Percentiles rank a stretch among this genome's conserved stretches.
Evolutionary conservation across 306 rosid genomes (phyloP).

Genomic region (Quercus gilva): DNA sequence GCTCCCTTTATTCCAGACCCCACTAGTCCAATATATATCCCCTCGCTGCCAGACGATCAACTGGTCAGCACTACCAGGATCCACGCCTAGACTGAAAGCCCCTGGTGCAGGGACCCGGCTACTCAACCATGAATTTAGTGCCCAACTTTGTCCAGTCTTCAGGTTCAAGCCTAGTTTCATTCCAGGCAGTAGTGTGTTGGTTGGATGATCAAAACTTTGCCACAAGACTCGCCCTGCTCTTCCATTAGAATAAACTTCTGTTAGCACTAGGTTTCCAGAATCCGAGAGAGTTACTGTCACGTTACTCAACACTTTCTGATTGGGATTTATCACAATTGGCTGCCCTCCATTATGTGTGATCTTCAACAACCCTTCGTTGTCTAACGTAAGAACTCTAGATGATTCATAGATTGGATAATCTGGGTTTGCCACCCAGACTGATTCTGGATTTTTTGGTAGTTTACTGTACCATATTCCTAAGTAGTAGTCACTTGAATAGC

Average conservation of each 20-base stretch:
- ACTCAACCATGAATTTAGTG: constrained; percentile 26
- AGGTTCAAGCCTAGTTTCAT: constrained; percentile 28
- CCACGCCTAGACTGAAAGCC: constrained; percentile 28
- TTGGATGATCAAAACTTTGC: constrained; percentile 23
- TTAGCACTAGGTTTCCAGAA: constrained; percentile 20
- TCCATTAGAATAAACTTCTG: constrained; percentile 1
- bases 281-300: constrained; percentile 11
- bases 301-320: constrained; percentile 10
- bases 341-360: constrained; percentile 12
- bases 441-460: constrained; percentile 25
- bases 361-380: constrained; percentile 16
- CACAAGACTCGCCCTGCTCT: constrained; percentile 10
- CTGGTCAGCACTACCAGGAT: constrained; percentile 8
- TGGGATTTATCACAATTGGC: constrained; percentile 1
- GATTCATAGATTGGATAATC: constrained; percentile 9
- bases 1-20: constrained; percentile 13
- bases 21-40: constrained; percentile 25
- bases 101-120: constrained; percentile 19
- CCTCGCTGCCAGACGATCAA: constrained; percentile 22
- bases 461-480: constrained; percentile 24
- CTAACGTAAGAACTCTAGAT: constrained; percentile 3
- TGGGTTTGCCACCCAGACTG: constrained; percentile 25
- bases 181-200: constrained; percentile 25
- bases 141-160: constrained; percentile 12
- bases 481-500: constrained; percentile 11